phyloP scores from a whole-genome alignment of 352 stramenopile genomes.

The Phytophthora meadii region DNA sequence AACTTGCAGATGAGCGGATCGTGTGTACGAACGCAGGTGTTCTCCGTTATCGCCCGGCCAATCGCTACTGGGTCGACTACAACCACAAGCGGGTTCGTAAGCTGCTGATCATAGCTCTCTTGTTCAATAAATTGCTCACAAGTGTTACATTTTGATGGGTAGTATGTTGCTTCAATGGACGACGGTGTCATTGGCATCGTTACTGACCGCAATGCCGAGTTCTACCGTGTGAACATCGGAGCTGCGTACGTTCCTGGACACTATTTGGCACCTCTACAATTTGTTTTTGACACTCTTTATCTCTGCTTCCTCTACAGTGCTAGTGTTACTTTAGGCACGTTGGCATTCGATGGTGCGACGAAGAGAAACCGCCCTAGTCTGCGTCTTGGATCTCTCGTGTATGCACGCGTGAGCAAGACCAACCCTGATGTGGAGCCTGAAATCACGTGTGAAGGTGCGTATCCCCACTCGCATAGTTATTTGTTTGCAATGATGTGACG shows the following conservation, averaged over 20 bases:
- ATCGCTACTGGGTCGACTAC: conserved; percentile 92
- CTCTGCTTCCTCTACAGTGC: conserved; percentile 45
- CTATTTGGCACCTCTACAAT: too few relatives aligned
- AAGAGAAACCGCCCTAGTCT: conserved; percentile 97
- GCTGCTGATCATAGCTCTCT: not conserved
- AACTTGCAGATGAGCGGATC: conserved; percentile 63
- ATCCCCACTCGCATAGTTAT: not conserved
- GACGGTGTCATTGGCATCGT: conserved; percentile 96
- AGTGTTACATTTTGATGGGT: conserved; percentile 8
- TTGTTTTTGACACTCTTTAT: conserved; percentile 6
- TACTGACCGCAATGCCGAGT: conserved; percentile 93
- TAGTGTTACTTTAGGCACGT: conserved; percentile 65
- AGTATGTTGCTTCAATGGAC: conserved; percentile 82
- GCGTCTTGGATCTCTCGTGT: conserved; percentile 93
- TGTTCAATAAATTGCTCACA: conserved; percentile 8
- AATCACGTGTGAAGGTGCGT: conserved; percentile 94
- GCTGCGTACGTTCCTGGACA: conserved; percentile 71
- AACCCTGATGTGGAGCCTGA: conserved; percentile 92
- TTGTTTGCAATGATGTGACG: conserved; percentile 14
- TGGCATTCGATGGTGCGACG: conserved; percentile 98
- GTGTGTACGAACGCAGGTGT: conserved; percentile 86
- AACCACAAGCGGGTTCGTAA: conserved; percentile 83
- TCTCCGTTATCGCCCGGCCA: conserved; percentile 84
- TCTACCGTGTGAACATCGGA: conserved; percentile 96
- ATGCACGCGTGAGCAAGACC: conserved; percentile 92